phyloP scores from a whole-genome alignment of 495 filamentous ascomycete genomes.

The Aspergillus asperescens region DNA sequence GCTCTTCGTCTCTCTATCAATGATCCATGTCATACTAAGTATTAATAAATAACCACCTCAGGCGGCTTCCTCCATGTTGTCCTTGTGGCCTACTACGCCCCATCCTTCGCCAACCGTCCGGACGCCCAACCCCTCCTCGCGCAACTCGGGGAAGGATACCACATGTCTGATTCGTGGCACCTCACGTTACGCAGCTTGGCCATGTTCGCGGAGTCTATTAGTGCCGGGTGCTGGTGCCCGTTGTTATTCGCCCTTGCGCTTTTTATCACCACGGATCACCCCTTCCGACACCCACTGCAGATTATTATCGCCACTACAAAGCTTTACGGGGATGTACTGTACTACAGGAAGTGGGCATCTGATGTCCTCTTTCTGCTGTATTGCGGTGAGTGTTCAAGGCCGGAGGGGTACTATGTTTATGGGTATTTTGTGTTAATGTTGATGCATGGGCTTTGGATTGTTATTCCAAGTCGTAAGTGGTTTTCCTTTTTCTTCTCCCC shows the following conservation, averaged over 20 bases:
- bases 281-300: constrained; percentile 61
- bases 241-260: constrained; percentile 58
- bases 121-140: constrained; percentile 49
- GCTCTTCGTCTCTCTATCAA: background rate
- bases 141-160: constrained; percentile 81
- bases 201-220: constrained; percentile 71
- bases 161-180: constrained; percentile 71
- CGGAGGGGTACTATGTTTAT: constrained; percentile 74
- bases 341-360: constrained; percentile 68
- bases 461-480: constrained; percentile 55
- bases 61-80: constrained; percentile 63
- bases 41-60: constrained; percentile 20
- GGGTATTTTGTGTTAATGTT: constrained; percentile 67
- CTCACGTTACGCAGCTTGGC: constrained; percentile 67
- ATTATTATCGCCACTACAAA: constrained; percentile 64
- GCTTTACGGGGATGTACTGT: constrained; percentile 75
- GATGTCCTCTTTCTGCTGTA: constrained; percentile 50
- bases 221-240: constrained; percentile 70
- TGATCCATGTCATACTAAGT: background rate
- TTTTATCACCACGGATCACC: constrained; percentile 50
- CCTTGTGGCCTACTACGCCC: constrained; percentile 69
- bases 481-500: background rate
- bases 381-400: constrained; percentile 55
- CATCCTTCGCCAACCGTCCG: constrained; percentile 38
- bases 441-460: constrained; percentile 73